Base-by-base conservation (phyloP, 2,329 filamentous ascomycete species). In the Emergomyces africanus region DNA sequence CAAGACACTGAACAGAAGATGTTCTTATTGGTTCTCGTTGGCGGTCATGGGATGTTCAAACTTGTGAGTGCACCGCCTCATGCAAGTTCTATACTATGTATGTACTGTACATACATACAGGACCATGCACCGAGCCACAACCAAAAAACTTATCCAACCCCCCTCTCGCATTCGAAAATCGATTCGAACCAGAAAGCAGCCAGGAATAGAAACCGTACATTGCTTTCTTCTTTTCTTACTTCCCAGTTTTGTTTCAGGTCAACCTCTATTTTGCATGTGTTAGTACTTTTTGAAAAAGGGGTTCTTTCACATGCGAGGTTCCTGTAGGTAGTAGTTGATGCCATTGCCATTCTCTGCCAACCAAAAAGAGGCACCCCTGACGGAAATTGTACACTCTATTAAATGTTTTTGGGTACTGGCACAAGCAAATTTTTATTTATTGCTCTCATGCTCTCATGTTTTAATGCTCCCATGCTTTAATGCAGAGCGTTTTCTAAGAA, bases 71-170 rank as follows among this genome's bases (percentile, higher is more conserved):
- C 53, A 55, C 53, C 39, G 53, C 53, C 53, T 55, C 53, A 55
- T 54, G 37, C 53, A 55, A 30, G 23, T 30, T 35, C 37, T 55
- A 39, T 44, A n/a, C n/a, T n/a, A n/a, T n/a, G n/a, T n/a, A n/a
- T n/a, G n/a, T n/a, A n/a, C n/a, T n/a, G n/a, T n/a, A n/a, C n/a
- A n/a, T n/a, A n/a, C n/a, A n/a, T n/a, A n/a, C n/a, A n/a, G n/a
- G n/a, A n/a, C n/a, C n/a, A 55, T 55, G 53, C 53, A 55, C 53
- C 37, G 33, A 55, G 53, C 53, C 53, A 55, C 53, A 39, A 18
- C 30, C 28, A 4, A n/a, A n/a, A n/a, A n/a, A n/a, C n/a, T 18
- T 4, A 55, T 30, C 25, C 39, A 44, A 55, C 14, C 12, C 28
- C 18, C 6, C 3, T 51, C 35, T 5, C 37, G 15, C 23, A 15